These are phyloP conservation scores for Monosporozyma yasuniensis DNA, from an alignment of 805 yeast species.

Conservation along the genomic window DNA sequence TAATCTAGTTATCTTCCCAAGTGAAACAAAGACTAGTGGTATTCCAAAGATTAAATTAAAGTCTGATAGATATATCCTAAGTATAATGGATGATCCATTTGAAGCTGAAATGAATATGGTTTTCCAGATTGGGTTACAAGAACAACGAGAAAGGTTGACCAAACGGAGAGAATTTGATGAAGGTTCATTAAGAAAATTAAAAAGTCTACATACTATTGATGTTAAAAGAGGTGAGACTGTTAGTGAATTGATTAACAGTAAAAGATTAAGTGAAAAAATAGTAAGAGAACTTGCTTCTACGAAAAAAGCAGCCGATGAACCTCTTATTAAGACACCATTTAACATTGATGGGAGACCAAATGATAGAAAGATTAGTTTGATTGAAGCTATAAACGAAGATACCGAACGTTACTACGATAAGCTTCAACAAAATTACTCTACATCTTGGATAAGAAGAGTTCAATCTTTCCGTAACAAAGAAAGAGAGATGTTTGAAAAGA, in stretches of 20 bases:
- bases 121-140: slow-evolving; percentile 56
- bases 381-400: slow-evolving; percentile 8
- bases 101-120: slow-evolving; percentile 63
- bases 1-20: slow-evolving; percentile 33
- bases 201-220: not conserved
- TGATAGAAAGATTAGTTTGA: not conserved
- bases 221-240: slow-evolving; percentile 2
- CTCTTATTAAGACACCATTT: slow-evolving; percentile 7
- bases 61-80: slow-evolving; percentile 48
- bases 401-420: slow-evolving; percentile 14
- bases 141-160: slow-evolving; percentile 52
- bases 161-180: slow-evolving; percentile 37
- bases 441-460: slow-evolving; percentile 66
- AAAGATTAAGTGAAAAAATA: not conserved
- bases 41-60: slow-evolving; percentile 52
- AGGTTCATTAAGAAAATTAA: slow-evolving; percentile 9
- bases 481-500: slow-evolving; percentile 33
- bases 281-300: not conserved
- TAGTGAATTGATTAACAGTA: slow-evolving; percentile 5
- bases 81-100: slow-evolving; percentile 84
- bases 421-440: slow-evolving; percentile 42
- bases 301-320: not conserved
- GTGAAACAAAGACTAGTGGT: slow-evolving; percentile 31
- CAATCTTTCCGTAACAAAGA: slow-evolving; percentile 37
- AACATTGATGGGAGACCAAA: slow-evolving; percentile 3